Evolutionary conservation across 805 yeast genomes (phyloP), one percentile per base, ranked within the genome.

Genomic region (Hanseniaspora pseudoguilliermondii): DNA sequence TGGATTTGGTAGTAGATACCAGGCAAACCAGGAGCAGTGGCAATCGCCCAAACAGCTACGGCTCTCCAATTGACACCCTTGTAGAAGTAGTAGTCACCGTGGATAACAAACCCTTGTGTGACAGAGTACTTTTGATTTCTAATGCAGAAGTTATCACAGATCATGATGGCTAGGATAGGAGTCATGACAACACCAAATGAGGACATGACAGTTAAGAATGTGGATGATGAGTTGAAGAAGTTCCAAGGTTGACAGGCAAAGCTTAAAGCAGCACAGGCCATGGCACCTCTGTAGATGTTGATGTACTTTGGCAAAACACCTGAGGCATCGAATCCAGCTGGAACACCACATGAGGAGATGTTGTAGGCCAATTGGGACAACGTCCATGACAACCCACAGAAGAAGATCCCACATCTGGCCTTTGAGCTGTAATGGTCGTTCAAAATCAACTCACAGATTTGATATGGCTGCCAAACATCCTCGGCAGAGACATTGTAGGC

Each of bases 11-110:
- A 70, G 60, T 66, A 71, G 60, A 64, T 69, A 38, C 82, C 82
- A 3, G 82, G 82, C 27, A 78, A 57, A 21, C 78, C 78, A 18
- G 79, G 80, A 11, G 73, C 70, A 63, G 72, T 67, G 35, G 75
- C 74, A 5, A 65, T 59, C 5, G 64, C 57, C 65, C 68, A 64
- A 23, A 68, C 66, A 59, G 63, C 54, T 44, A 71, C 59, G 56
- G 73, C 66, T 64, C 73, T 65, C 66, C 67, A 69, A 56, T 74
- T 73, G 48, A 70, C 48, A 39, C 78, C 78, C 25, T 63, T 60
- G 44, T 59, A 60, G 60, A 67, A 71, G 59, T 70, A 73, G 60
- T 71, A 75, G n/a, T 65, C 65, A 27, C 69, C 66, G 32, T 64
- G 60, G 5, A 60, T 35, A 18, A 60, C 59, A 41, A 65, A 65